Evolutionary conservation across 495 filamentous ascomycete species (phyloP), one percentile per base, ranked within the genome.

Genomic region (Hyphodiscus hymeniophilus): DNA sequence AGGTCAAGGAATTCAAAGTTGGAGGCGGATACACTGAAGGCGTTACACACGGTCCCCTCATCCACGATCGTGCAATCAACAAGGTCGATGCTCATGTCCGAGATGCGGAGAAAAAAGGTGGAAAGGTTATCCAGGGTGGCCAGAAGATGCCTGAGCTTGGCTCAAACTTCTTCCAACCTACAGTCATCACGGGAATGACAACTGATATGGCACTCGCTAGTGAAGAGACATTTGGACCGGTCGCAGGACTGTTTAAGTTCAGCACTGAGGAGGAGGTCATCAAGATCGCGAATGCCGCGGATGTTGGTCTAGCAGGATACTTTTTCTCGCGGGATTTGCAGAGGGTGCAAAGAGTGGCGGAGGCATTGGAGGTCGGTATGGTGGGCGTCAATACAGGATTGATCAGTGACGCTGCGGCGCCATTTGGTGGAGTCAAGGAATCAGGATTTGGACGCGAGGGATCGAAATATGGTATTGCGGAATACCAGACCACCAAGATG

Each of bases 391-490:
- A 92, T 59, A 91, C 85, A 5, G 87, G 85, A 1, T 48, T 92
- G 45, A 85, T 94, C 35, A 89, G 84, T 55, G 88, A 94, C 62
- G 78, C 80, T 62, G 85, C 84, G 1, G 69, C 83, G 50, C 87
- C 87, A 47, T 98, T 96, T 61, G 92, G 91, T 16, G 92, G 91
- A 48, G 87, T 98, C 15, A 98, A 98, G 66, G 74, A 87, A 65
- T 89, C 83, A 60, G 91, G 91, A 3, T 96, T 96, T 55, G 91
- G 92, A 16, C 66, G 90, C 28, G 91, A 98, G 67, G 92, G 92
- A 28, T 90, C 84, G 63, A 83, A 83, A 64, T 88, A 94, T 60
- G 92, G 92, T 13, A 84, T 94, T 56, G 85, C 85, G 8, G 92
- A 96, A 67, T 98, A 94, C 64, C 75, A 84, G 60, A 66, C 77